phyloP scores from a whole-genome alignment of 176 grass and related monocot species.

The Triticum dicoccoides region DNA sequence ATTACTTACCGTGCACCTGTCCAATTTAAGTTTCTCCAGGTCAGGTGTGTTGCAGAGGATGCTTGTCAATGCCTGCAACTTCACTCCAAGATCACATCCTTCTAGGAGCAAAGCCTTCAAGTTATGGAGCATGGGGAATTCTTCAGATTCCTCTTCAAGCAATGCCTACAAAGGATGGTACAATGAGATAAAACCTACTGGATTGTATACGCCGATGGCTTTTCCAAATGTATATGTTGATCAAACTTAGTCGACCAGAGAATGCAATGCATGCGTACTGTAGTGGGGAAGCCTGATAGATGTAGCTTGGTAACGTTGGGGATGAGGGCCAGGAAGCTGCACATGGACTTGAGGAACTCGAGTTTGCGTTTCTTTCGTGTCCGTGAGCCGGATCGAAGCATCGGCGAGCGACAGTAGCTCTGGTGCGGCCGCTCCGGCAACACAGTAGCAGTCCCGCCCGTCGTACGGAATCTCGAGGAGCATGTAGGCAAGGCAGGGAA shows the following conservation, averaged over 20 bases:
- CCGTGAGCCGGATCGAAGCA: neutral
- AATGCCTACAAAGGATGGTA: neutral
- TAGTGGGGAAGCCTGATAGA: neutral
- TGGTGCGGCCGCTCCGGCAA: neutral
- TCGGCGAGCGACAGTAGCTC: neutral
- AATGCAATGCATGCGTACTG: neutral
- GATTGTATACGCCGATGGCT: no score
- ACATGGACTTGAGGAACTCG: neutral
- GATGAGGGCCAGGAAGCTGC: neutral
- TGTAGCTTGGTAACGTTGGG: neutral
- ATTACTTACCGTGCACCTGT: neutral
- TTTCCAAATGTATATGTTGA: no score
- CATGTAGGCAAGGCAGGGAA: neutral
- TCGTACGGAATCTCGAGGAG: neutral
- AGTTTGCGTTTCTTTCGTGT: neutral
- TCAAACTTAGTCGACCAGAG: neutral
- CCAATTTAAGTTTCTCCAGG: neutral
- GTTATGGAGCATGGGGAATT: neutral
- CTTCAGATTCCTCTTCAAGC: neutral
- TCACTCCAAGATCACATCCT: neutral
- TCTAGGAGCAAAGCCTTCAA: neutral
- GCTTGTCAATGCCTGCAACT: neutral
- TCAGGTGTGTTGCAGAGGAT: neutral
- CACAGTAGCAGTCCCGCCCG: neutral
- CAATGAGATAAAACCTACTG: no score